phyloP scores from a whole-genome alignment of 1,139 yeast genomes.

The Wickerhamomyces sp. region DNA sequence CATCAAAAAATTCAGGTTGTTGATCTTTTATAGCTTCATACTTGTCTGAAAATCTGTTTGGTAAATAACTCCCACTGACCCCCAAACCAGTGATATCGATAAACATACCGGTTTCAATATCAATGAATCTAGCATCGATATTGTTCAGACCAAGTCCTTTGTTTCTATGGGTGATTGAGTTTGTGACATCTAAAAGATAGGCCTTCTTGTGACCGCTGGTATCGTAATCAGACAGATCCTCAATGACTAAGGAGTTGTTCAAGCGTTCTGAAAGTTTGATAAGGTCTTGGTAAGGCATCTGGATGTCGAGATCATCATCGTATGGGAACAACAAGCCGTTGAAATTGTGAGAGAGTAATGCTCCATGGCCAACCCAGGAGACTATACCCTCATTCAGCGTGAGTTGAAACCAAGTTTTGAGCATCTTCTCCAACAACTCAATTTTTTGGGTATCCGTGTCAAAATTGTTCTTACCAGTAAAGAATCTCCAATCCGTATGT shows the following conservation, averaged over 20 bases:
- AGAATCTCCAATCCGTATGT: constrained; percentile 69
- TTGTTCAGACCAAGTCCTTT: constrained; percentile 52
- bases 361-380: constrained; percentile 58
- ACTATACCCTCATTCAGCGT: constrained; percentile 41
- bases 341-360: constrained; percentile 57
- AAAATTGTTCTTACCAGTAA: constrained; percentile 39
- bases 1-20: neutral
- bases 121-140: constrained; percentile 80
- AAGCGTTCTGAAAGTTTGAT: constrained; percentile 41
- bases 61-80: constrained; percentile 12
- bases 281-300: constrained; percentile 51
- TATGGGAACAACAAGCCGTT: constrained; percentile 60
- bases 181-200: constrained; percentile 48
- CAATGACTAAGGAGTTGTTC: constrained; percentile 54
- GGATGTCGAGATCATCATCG: constrained; percentile 62
- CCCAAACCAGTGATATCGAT: constrained; percentile 63
- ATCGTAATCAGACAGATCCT: constrained; percentile 45
- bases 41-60: neutral
- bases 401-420: constrained; percentile 53
- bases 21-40: neutral
- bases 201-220: constrained; percentile 56
- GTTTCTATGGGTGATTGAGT: constrained; percentile 33
- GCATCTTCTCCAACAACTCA: neutral
- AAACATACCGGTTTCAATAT: constrained; percentile 68
- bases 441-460: neutral